Base-by-base conservation (phyloP, 2,329 filamentous ascomycete genomes). In the Stachybotrys echinatus region DNA sequence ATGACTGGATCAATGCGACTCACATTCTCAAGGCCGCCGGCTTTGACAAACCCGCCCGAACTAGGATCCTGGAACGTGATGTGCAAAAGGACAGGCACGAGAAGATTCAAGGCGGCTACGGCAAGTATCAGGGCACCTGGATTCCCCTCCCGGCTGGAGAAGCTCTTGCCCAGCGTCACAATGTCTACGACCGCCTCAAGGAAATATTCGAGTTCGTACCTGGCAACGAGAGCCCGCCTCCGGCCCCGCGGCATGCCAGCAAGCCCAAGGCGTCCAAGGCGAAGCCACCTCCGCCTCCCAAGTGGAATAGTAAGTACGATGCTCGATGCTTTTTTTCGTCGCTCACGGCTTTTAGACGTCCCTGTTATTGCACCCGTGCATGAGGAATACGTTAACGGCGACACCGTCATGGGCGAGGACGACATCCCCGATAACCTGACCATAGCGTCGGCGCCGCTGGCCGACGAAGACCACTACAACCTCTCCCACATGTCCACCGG, bases 1-100 rank as follows among this genome's bases (percentile, higher is more conserved):
- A 99, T 69, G 85, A 97, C 70, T 99, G 92, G 91, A 94, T 99
- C 73, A 99, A 99, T 76, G 94, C 94, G n/a, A 99, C 94, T 48
- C 94, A 99, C 65, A 97, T 99, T 52, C 75, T 99, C 45, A 99
- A 99, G 66, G 90, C 95, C 39, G 94, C 94, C 54, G 92, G 92
- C 50, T 96, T 96, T 64, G 94, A 99, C 70, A 99, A 99, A 70
- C 94, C 94, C 3, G 90, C 92, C 12, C 81, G 94, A 65, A 99
- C 94, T 39, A 83, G 94, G 55, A 97, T 99, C 50, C 80, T 99
- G 5, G 94, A 99, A 72, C 83, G 94, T 57, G 94, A 99, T 64
- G 92, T 99, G 7, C 94, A 99, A 64, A 96, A 96, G 68, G 92
- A 95, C 42, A 80, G 88, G 5, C 94, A 99, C 65, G 94, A 97